A percentile compares a stretch with the other conserved stretches of the same genome.
phyloP scores from a whole-genome alignment of 192 early-diverging fungal species.

The Cladochytrium replicatum region DNA sequence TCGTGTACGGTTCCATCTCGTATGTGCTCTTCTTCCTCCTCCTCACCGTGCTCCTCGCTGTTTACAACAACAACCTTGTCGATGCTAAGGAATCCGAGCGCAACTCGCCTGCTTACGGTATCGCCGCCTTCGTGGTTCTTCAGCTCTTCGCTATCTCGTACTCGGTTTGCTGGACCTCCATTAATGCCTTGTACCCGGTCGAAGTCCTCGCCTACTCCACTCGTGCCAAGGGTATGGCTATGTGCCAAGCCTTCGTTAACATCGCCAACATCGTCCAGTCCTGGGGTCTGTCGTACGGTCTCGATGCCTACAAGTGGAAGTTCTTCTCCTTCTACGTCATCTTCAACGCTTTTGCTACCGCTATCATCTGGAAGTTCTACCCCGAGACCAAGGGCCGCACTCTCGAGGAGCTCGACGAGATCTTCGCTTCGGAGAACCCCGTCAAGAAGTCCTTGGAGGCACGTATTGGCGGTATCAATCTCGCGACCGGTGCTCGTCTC shows the following conservation, averaged over 20 bases:
- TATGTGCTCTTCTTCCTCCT: conserved; percentile 9
- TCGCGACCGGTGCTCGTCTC: too few species aligned
- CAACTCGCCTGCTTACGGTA: conserved; percentile 10
- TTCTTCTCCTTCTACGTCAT: conserved; percentile 15
- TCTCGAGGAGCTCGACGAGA: conserved; percentile 7
- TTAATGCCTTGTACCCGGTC: conserved; percentile 38
- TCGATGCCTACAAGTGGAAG: conserved; percentile 9
- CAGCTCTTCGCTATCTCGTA: conserved; percentile 30
- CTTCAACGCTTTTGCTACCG: conserved; percentile 9
- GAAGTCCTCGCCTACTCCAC: conserved; percentile 29
- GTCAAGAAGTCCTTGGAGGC: not conserved
- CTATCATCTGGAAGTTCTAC: conserved; percentile 15
- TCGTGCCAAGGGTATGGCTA: conserved; percentile 31
- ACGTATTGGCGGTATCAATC: too few species aligned
- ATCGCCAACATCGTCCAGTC: conserved; percentile 18
- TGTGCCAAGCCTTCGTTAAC: conserved; percentile 15
- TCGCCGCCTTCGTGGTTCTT: conserved; percentile 20
- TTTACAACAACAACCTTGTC: too few species aligned
- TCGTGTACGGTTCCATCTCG: conserved; percentile 20
- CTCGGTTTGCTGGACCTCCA: conserved; percentile 35
- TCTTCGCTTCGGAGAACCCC: conserved; percentile 3
- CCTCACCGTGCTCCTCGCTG: conserved; percentile 16
- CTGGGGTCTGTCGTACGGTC: conserved; percentile 7
- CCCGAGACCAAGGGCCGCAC: conserved; percentile 10
- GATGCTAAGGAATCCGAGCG: conserved; percentile 5